Evolutionary conservation across 305 asterid genomes (phyloP).

Genomic region (Solanum aculeatissimum): DNA sequence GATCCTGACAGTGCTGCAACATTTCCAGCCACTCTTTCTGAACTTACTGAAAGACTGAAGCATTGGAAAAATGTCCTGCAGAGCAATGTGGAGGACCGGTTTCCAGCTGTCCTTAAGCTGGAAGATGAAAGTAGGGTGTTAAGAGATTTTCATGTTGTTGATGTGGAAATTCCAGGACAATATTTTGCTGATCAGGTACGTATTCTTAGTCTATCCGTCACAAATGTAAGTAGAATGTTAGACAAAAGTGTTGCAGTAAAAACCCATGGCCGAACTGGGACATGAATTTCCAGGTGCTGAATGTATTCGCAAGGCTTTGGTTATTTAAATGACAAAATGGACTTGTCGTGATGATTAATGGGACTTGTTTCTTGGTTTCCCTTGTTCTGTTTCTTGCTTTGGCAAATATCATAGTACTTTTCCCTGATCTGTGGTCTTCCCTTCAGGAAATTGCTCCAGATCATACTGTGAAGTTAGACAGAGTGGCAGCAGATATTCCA

Average conservation of each 20-base stretch:
- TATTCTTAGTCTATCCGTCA: background rate
- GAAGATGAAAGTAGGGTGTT: slow-evolving; percentile 99
- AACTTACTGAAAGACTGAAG: slow-evolving; percentile 84
- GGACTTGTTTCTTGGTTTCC: background rate
- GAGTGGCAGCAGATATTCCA: slow-evolving; percentile 96
- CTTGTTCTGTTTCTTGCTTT: background rate
- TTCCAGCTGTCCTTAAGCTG: slow-evolving; percentile 92
- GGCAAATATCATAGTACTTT: background rate
- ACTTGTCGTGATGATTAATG: background rate
- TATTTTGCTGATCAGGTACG: slow-evolving; percentile 88
- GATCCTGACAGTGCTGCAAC: slow-evolving; percentile 97
- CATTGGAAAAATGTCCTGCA: slow-evolving; percentile 99
- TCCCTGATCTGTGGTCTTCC: background rate
- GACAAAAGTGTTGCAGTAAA: background rate
- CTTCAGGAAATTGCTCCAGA: slow-evolving; percentile 96
- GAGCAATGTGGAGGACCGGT: slow-evolving; percentile 95
- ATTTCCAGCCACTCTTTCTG: slow-evolving; percentile 92
- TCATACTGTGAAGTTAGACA: slow-evolving; percentile 95
- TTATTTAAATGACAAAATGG: background rate
- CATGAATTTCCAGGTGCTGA: background rate
- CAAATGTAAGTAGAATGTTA: background rate
- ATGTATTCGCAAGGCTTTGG: background rate
- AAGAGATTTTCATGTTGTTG: slow-evolving; percentile 94
- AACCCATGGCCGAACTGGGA: background rate
- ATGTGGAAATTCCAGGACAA: slow-evolving; percentile 99